Evolutionary conservation across 805 yeast species (phyloP).

Genomic region (Wickerhamomyces rabaulensis): DNA sequence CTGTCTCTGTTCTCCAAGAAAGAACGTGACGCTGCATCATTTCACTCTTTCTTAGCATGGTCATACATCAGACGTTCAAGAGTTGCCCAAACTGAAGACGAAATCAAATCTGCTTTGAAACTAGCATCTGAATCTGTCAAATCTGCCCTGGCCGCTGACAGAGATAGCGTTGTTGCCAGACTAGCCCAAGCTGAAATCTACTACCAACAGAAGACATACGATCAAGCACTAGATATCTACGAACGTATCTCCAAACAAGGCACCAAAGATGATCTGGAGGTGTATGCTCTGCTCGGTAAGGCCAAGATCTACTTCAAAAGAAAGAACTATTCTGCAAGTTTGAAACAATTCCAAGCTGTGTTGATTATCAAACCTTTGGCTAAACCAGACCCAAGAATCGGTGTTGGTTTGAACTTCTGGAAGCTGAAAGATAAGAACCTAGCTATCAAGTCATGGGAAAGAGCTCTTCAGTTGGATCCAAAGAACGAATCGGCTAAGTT

Average conservation of each 20-base stretch:
- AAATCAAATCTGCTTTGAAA: slow-evolving; percentile 28
- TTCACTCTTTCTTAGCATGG: slow-evolving; percentile 72
- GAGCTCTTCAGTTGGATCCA: slow-evolving; percentile 66
- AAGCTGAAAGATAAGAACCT: slow-evolving; percentile 68
- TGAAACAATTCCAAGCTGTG: slow-evolving; percentile 80
- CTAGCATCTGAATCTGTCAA: slow-evolving; percentile 42
- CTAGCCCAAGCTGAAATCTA: slow-evolving; percentile 66
- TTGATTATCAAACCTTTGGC: slow-evolving; percentile 70
- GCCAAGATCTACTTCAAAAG: slow-evolving; percentile 76
- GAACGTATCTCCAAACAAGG: slow-evolving; percentile 50
- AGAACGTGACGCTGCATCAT: slow-evolving; percentile 36
- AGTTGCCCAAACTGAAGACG: slow-evolving; percentile 15
- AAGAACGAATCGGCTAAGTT: slow-evolving; percentile 55
- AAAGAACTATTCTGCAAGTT: slow-evolving; percentile 66
- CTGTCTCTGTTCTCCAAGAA: slow-evolving; percentile 5
- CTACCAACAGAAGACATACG: slow-evolving; percentile 55
- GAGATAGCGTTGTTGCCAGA: slow-evolving; percentile 42
- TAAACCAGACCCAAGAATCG: slow-evolving; percentile 90
- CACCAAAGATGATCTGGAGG: slow-evolving; percentile 50
- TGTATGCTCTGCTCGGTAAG: slow-evolving; percentile 74
- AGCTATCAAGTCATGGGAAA: slow-evolving; percentile 79
- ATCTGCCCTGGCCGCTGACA: slow-evolving; percentile 42
- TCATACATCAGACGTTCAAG: slow-evolving; percentile 47
- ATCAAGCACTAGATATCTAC: slow-evolving; percentile 64
- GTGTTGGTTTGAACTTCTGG: slow-evolving; percentile 95